Conservation (phyloP, 2,329 filamentous ascomycete species). For the Pseudocercospora macadamiae region DNA sequence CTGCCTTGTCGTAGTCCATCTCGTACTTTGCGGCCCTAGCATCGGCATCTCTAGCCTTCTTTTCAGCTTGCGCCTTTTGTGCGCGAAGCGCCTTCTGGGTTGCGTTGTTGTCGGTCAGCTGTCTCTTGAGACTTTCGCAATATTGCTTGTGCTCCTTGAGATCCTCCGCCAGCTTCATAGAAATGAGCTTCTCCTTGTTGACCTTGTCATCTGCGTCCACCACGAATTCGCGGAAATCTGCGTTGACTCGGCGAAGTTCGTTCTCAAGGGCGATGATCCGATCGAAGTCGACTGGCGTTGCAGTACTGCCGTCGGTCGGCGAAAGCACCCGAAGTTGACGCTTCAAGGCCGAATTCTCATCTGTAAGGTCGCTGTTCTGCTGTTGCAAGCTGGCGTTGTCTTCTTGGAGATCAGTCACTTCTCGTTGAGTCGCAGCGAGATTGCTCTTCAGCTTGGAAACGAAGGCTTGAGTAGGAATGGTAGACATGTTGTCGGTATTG, state of each 20-base stretch:
- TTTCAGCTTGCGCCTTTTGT: neutral
- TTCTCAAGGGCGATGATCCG: neutral
- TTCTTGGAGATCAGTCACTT: neutral
- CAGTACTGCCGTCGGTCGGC: neutral
- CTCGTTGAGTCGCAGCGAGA: neutral
- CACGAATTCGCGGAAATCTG: neutral
- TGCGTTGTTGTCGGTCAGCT: neutral
- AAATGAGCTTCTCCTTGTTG: too few relatives aligned
- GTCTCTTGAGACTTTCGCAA: neutral
- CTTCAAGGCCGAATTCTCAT: neutral
- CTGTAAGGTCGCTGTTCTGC: neutral
- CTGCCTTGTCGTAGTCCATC: neutral
- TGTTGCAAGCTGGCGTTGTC: neutral
- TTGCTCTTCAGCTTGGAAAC: neutral
- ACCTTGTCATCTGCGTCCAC: neutral
- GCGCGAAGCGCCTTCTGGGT: neutral
- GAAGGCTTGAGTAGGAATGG: neutral
- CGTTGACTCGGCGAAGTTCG: neutral
- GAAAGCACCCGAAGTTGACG: neutral
- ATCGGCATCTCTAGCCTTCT: neutral
- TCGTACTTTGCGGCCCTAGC: neutral
- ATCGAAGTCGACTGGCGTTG: neutral
- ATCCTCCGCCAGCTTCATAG: too few relatives aligned
- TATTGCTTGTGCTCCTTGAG: neutral
- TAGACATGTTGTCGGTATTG: neutral